Conservation (phyloP, 2,329 filamentous ascomycete genomes). For the Colletotrichum incanum region DNA sequence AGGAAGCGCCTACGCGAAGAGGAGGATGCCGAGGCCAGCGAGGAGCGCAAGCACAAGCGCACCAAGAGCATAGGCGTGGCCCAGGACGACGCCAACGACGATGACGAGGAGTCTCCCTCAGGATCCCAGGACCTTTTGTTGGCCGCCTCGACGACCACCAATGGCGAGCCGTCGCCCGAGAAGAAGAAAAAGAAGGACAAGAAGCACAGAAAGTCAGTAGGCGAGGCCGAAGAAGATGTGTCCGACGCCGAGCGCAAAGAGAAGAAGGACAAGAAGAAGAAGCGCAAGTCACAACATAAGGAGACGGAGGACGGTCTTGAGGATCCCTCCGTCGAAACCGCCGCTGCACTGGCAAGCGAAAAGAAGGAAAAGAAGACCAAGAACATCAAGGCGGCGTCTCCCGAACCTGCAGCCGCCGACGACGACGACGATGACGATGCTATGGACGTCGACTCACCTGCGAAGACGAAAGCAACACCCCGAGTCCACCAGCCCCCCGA, state of each 20-base stretch:
- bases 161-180: slow-evolving; percentile 34
- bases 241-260: slow-evolving; percentile 51
- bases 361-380: slow-evolving; percentile 49
- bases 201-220: slow-evolving; percentile 37
- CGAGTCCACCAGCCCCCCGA: slow-evolving; percentile 57
- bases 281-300: slow-evolving; percentile 52
- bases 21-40: slow-evolving; percentile 56
- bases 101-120: slow-evolving; percentile 15
- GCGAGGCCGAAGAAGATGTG: slow-evolving; percentile 46
- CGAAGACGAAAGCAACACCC: slow-evolving; percentile 49
- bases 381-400: slow-evolving; percentile 46
- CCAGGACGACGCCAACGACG: slow-evolving; percentile 48
- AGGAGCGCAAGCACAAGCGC: slow-evolving; percentile 66
- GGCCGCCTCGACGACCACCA: slow-evolving; percentile 36
- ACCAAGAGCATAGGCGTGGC: slow-evolving; percentile 59
- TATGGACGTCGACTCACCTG: slow-evolving; percentile 58
- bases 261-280: slow-evolving; percentile 54
- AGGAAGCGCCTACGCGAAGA: slow-evolving; percentile 65
- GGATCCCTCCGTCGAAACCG: slow-evolving; percentile 12
- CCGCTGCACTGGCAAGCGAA: slow-evolving; percentile 15
- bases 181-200: slow-evolving; percentile 40
- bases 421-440: slow-evolving; percentile 50
- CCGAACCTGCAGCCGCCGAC: slow-evolving; percentile 39
- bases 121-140: slow-evolving; percentile 39
- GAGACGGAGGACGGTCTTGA: slow-evolving; percentile 43